Evolutionary conservation across 805 yeast species (phyloP), one percentile per base, ranked within the genome.

Genomic region (Metschnikowia lochheadii): DNA sequence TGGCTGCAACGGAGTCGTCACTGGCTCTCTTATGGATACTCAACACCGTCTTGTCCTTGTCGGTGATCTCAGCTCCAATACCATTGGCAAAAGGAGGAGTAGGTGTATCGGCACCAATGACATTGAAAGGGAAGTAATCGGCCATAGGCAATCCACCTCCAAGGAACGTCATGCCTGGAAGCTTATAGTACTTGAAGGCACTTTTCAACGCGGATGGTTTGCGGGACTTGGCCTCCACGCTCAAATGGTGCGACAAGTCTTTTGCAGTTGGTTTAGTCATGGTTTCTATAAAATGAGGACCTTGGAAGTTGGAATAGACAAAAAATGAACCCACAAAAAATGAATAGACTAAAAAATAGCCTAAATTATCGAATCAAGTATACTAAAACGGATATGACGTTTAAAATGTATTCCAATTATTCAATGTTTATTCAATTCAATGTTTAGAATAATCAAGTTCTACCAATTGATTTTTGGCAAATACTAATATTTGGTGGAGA

Each of bases 81-180:
- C 97, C 97, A 29, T 82, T 76, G 13, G 74, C 62, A 66, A 90
- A 92, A 1, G 96, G 95, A 20, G 94, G 86, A 11, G 82, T 76
- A 50, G 96, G 96, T 6, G 89, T 75, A 49, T 81, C 81, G 13
- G 86, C 85, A 20, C 77, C 66, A 51, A 92, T 66, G 57, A 82
- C 80, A 61, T 90, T 89, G 79, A 92, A 89, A 40, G 99, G 98
- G 79, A 92, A 92, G 70, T 88, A 87, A 56, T 87, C 92, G 23
- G 96, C 74, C 66, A 89, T 73, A 13, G 99, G 99, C 60, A 92
- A 79, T 6, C 99, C 99, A 61, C 98, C 99, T 49, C 97, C 98
- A 49, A 92, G 79, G 65, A 90, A 91, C 50, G 89, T 83, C 63
- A 94, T 76, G 48, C 84, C 81, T 33, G 96, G 96, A 56, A 81